Percentiles rank a stretch among this genome's conserved stretches.
Evolutionary conservation across 306 rosid genomes (phyloP).

Genomic region (Senna siamea): DNA sequence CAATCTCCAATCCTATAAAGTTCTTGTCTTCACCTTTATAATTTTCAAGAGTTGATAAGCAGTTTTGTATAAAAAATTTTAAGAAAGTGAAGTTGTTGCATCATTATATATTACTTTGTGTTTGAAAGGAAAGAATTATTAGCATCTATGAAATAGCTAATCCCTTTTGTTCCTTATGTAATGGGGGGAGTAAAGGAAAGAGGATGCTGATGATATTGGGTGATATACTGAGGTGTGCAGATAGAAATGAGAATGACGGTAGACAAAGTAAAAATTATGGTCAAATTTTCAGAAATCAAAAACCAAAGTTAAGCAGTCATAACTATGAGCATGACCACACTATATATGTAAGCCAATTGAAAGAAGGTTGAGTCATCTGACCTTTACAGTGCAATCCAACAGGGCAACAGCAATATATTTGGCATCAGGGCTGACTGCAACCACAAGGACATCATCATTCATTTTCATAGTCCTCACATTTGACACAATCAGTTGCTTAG

Average conservation of each 20-base stretch:
- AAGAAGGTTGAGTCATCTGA: constrained; percentile 42
- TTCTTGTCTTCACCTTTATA: background rate
- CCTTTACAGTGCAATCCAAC: constrained; percentile 88
- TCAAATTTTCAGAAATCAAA: background rate
- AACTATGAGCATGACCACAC: constrained; percentile 12
- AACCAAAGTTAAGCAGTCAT: background rate
- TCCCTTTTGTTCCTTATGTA: too few relatives aligned
- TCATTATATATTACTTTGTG: too few relatives aligned
- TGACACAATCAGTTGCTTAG: constrained; percentile 66
- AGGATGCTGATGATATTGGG: too few relatives aligned
- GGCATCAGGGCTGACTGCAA: constrained; percentile 88
- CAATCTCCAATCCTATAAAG: background rate
- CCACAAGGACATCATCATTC: constrained; percentile 84
- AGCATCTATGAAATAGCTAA: too few relatives aligned
- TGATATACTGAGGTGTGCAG: too few relatives aligned
- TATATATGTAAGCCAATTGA: constrained; percentile 28
- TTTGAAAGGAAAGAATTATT: too few relatives aligned
- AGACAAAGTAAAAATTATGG: constrained; percentile 18
- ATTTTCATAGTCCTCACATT: constrained; percentile 78
- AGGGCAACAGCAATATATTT: constrained; percentile 87
- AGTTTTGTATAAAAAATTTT: too few relatives aligned
- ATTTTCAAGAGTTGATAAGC: too few relatives aligned
- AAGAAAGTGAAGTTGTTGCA: too few relatives aligned
- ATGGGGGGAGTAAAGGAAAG: too few relatives aligned
- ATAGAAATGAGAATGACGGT: constrained; percentile 23